These are phyloP conservation scores for Phytopythium vexans DNA, from an alignment of 352 stramenopile species.

Conservation along the genomic window DNA sequence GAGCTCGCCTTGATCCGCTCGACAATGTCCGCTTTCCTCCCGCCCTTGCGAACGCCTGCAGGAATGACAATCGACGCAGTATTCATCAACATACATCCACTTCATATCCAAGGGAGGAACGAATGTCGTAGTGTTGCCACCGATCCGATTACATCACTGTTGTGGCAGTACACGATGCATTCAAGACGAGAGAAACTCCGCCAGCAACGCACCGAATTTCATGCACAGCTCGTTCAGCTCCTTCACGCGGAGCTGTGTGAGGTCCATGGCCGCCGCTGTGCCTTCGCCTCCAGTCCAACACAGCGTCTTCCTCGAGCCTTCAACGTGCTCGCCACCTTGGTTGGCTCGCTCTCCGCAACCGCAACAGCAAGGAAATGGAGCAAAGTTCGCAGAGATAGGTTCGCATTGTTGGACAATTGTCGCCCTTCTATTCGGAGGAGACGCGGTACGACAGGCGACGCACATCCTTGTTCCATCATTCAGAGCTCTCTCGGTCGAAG, in stretches of 20 bases:
- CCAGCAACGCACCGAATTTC: constrained; percentile 42
- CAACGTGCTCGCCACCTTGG: too few species aligned
- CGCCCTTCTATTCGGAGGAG: background rate
- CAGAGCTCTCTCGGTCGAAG: background rate
- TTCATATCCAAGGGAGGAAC: too few species aligned
- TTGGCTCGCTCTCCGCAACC: too few species aligned
- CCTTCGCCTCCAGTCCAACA: background rate
- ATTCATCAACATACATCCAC: background rate
- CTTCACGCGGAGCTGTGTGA: constrained; percentile 67
- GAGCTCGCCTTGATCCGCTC: constrained; percentile 63
- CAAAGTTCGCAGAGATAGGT: too few species aligned
- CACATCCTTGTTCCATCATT: background rate
- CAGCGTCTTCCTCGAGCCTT: background rate
- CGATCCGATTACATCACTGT: too few species aligned
- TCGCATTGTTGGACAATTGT: too few species aligned
- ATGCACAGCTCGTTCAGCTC: constrained; percentile 84
- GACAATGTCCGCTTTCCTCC: constrained; percentile 75
- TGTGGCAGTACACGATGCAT: background rate
- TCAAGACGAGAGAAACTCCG: background rate
- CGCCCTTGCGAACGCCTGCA: constrained; percentile 63
- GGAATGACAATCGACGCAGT: too few species aligned
- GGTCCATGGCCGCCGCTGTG: constrained; percentile 40
- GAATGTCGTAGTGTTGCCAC: too few species aligned
- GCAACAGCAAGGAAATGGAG: too few species aligned
- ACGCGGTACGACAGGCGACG: background rate